Evolutionary conservation across 2,329 filamentous ascomycete genomes (phyloP).

Genomic region (Botrytis tulipae): DNA sequence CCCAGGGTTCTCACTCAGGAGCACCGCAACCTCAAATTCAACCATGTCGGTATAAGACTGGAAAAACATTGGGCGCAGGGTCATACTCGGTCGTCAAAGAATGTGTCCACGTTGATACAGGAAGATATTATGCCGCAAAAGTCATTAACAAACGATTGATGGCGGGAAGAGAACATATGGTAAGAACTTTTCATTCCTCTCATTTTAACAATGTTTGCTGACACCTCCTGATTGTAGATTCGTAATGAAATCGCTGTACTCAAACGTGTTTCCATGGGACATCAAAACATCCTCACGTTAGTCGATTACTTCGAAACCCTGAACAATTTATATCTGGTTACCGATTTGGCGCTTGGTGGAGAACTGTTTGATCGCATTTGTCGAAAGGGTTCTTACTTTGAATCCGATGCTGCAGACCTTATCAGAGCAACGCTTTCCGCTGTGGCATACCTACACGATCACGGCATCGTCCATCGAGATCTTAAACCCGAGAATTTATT

Average conservation of each 20-base stretch:
- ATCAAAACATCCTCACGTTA: conserved; percentile 95
- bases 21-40: conserved; percentile 55
- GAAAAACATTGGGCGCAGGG: conserved; percentile 93
- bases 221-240: conserved; percentile 54
- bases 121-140: conserved; percentile 96
- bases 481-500: conserved; percentile 96
- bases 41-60: conserved; percentile 97
- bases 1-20: conserved; percentile 21
- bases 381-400: conserved; percentile 97
- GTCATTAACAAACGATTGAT: conserved; percentile 99
- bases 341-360: conserved; percentile 91
- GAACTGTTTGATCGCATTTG: conserved; percentile 99
- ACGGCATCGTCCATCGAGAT: conserved; percentile 97
- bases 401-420: conserved; percentile 92
- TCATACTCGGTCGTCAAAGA: conserved; percentile 99
- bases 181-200: conserved; percentile 43
- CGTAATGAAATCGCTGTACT: conserved; percentile 97
- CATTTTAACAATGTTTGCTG: not conserved
- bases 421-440: conserved; percentile 93
- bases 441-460: conserved; percentile 97
- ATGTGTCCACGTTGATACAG: conserved; percentile 97
- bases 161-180: conserved; percentile 98
- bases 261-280: conserved; percentile 97
- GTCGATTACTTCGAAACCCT: conserved; percentile 99
- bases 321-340: conserved; percentile 99